A percentile compares a stretch with the other conserved stretches of the same genome.
Conservation (phyloP, 768 basidiomycete genomes). For the Trametes coccinea region DNA sequence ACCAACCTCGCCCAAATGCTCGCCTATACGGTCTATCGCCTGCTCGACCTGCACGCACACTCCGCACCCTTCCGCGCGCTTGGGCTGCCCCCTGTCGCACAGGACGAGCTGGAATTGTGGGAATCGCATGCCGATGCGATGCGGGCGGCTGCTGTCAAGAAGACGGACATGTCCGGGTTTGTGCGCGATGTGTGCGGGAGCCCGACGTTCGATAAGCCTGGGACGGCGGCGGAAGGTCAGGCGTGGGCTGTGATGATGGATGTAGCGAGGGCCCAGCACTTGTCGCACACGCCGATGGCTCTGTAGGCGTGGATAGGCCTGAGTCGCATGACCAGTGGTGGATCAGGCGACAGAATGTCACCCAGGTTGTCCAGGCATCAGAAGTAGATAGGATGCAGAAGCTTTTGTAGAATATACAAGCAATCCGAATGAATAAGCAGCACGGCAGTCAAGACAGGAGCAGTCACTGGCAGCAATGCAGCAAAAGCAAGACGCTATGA, state of each 20-base stretch:
- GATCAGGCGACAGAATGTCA: too few species aligned
- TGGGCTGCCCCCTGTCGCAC: neutral
- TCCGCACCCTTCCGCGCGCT: neutral
- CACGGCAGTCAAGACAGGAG: neutral
- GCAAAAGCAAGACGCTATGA: too few species aligned
- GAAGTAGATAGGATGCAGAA: too few species aligned
- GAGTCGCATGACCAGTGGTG: too few species aligned
- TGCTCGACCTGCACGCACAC: slow-evolving; percentile 20
- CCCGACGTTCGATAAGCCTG: slow-evolving; percentile 25
- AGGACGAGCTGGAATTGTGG: slow-evolving; percentile 14
- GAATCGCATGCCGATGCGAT: slow-evolving; percentile 14
- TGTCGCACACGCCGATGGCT: neutral
- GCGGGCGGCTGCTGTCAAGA: slow-evolving; percentile 15
- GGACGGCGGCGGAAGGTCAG: slow-evolving; percentile 28
- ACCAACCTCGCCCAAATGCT: slow-evolving; percentile 29
- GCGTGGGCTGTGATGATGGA: slow-evolving; percentile 25
- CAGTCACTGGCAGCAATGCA: too few species aligned
- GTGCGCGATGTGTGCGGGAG: slow-evolving; percentile 30
- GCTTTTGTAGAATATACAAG: neutral
- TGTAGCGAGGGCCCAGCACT: slow-evolving; percentile 18
- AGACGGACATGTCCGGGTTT: slow-evolving; percentile 28
- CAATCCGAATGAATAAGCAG: neutral
- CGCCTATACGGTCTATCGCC: slow-evolving; percentile 28
- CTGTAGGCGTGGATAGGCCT: too few species aligned
- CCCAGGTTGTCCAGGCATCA: too few species aligned